Evolutionary conservation across 495 filamentous ascomycete species (phyloP).

Genomic region (Annulohypoxylon stygium): DNA sequence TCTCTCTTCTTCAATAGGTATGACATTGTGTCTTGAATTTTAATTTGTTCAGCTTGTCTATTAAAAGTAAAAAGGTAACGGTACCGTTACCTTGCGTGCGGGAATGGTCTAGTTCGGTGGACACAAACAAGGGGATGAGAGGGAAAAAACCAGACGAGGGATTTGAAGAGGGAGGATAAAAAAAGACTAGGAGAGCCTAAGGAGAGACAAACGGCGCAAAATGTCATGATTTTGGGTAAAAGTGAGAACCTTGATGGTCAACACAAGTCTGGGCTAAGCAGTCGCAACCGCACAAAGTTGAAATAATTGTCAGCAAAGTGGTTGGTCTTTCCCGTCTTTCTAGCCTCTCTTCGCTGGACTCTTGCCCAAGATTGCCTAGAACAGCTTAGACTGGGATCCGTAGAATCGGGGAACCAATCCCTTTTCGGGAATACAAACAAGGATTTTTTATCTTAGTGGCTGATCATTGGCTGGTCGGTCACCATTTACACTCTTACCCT

Average conservation of each 20-base stretch:
- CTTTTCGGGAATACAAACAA: constrained; percentile 24
- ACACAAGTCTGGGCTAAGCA: not conserved
- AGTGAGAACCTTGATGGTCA: constrained; percentile 51
- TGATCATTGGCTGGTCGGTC: constrained; percentile 6
- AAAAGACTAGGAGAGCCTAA: not conserved
- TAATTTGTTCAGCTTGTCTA: constrained; percentile 30
- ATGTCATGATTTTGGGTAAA: constrained; percentile 33
- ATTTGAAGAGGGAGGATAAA: constrained; percentile 12
- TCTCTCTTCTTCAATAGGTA: constrained; percentile 20
- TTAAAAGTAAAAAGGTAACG: constrained; percentile 6
- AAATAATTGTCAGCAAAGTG: constrained; percentile 40
- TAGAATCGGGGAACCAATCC: constrained; percentile 22
- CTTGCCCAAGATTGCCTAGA: not conserved
- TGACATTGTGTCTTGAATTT: constrained; percentile 21
- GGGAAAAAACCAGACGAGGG: constrained; percentile 6
- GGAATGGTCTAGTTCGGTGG: not conserved
- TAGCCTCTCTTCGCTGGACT: constrained; percentile 11
- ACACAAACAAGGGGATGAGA: constrained; percentile 12
- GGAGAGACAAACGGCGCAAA: constrained; percentile 19
- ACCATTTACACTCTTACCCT: not conserved
- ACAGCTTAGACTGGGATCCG: constrained; percentile 12
- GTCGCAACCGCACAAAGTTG: constrained; percentile 27
- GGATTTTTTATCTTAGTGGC: not conserved
- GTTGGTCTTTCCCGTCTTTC: not conserved
- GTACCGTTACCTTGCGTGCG: constrained; percentile 9